Evolutionary conservation across 768 basidiomycete genomes (phyloP).

Genomic region (Lyophyllum atratum): DNA sequence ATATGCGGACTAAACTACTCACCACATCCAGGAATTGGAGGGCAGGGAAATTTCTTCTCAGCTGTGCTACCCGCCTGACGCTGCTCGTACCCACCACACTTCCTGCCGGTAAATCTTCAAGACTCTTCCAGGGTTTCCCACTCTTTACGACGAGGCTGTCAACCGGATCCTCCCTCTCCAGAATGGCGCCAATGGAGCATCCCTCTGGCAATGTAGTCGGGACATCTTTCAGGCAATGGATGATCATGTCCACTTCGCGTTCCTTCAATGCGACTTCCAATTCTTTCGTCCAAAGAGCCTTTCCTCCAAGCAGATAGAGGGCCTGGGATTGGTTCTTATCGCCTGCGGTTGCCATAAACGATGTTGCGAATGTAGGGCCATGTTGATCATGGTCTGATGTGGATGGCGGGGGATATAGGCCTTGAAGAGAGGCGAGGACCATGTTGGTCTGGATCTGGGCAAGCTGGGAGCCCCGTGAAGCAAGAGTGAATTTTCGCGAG

Average conservation of each 20-base stretch:
- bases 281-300: conserved; percentile 94
- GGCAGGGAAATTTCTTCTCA: conserved; percentile 74
- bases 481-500: conserved; percentile 67
- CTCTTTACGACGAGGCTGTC: conserved; percentile 88
- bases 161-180: conserved; percentile 85
- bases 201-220: conserved; percentile 86
- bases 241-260: conserved; percentile 82
- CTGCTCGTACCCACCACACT: conserved; percentile 95
- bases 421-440: conserved; percentile 65
- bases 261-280: conserved; percentile 83
- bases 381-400: conserved; percentile 29
- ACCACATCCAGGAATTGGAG: conserved; percentile 89
- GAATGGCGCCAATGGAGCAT: conserved; percentile 81
- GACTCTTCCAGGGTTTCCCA: conserved; percentile 62
- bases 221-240: conserved; percentile 92
- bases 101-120: conserved; percentile 85
- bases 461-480: conserved; percentile 85
- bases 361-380: conserved; percentile 41
- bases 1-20: conserved; percentile 34
- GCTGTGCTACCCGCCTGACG: conserved; percentile 88
- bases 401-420: conserved; percentile 49
- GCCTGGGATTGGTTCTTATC: conserved; percentile 91
- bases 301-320: conserved; percentile 88
- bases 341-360: conserved; percentile 66
- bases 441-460: conserved; percentile 89